phyloP scores from a whole-genome alignment of 441 rosid species.

The Erodium trifolium region DNA sequence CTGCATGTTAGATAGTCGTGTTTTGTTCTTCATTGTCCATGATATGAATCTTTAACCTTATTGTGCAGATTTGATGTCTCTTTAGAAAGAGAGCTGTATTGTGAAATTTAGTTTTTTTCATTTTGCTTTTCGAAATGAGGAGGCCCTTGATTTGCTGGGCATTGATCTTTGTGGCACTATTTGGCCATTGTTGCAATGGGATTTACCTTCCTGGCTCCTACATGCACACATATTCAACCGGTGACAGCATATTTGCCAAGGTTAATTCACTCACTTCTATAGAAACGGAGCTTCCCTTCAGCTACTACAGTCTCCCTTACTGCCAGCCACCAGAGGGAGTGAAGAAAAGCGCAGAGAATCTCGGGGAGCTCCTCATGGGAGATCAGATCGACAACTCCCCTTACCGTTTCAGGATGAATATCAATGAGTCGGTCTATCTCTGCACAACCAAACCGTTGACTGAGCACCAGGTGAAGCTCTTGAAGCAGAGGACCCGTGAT shows the following conservation, averaged over 20 bases:
- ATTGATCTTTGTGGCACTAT: slow-evolving; percentile 38
- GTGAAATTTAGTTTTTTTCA: neutral
- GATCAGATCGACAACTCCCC: slow-evolving; percentile 92
- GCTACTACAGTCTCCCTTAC: slow-evolving; percentile 79
- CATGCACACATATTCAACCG: slow-evolving; percentile 58
- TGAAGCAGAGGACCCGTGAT: slow-evolving; percentile 83
- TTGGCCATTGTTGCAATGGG: slow-evolving; percentile 37
- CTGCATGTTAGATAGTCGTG: neutral
- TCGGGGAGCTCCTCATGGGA: slow-evolving; percentile 97
- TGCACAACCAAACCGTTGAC: slow-evolving; percentile 50
- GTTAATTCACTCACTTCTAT: slow-evolving; percentile 92
- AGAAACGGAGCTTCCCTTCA: slow-evolving; percentile 84
- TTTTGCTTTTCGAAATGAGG: slow-evolving; percentile 22
- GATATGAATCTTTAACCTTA: neutral
- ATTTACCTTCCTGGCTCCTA: slow-evolving; percentile 90
- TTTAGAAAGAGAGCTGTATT: slow-evolving; percentile 1
- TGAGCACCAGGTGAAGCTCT: slow-evolving; percentile 75
- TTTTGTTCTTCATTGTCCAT: neutral
- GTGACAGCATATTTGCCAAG: slow-evolving; percentile 47
- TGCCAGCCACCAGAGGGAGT: slow-evolving; percentile 57
- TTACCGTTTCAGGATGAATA: slow-evolving; percentile 66
- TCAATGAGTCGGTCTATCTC: slow-evolving; percentile 67
- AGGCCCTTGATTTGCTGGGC: slow-evolving; percentile 33
- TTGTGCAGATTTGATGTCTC: neutral
- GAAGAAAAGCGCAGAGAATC: slow-evolving; percentile 87